phyloP scores from a whole-genome alignment of 202 grass and related monocot species.

The Cymbopogon flexuosus region DNA sequence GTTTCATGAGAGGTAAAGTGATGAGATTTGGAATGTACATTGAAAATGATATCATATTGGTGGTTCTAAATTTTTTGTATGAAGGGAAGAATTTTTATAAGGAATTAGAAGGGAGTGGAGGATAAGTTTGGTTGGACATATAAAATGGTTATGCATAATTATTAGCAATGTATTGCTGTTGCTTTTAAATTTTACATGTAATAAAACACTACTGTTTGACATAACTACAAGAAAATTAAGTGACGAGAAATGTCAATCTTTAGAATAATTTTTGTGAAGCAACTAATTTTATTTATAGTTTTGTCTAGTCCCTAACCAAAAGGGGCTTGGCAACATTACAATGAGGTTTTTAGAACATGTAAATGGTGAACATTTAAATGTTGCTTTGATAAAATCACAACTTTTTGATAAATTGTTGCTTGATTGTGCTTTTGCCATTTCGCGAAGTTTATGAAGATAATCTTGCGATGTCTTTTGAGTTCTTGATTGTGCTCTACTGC shows the following conservation, averaged over 20 bases:
- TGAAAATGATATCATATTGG: neutral
- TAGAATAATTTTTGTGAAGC: neutral
- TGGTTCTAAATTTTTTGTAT: neutral
- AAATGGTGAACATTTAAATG: neutral
- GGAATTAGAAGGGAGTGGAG: neutral
- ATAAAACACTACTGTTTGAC: neutral
- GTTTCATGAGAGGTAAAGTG: constrained; percentile 69
- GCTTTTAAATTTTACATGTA: neutral
- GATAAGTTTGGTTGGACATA: neutral
- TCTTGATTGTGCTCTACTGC: neutral
- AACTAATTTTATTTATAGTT: neutral
- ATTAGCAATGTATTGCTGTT: neutral
- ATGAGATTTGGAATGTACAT: neutral
- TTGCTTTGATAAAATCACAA: neutral
- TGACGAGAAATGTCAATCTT: neutral
- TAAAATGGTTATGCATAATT: neutral
- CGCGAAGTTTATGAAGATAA: neutral
- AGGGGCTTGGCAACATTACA: neutral
- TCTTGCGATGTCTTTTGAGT: too few relatives aligned
- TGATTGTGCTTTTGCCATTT: neutral
- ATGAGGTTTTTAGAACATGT: neutral
- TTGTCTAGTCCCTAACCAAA: neutral
- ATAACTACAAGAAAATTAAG: neutral
- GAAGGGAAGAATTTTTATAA: neutral
- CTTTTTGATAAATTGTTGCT: neutral